Evolutionary conservation across 129 eudicot species (phyloP), one percentile per base, ranked within the genome.

Genomic region (Kitagawia praeruptora): DNA sequence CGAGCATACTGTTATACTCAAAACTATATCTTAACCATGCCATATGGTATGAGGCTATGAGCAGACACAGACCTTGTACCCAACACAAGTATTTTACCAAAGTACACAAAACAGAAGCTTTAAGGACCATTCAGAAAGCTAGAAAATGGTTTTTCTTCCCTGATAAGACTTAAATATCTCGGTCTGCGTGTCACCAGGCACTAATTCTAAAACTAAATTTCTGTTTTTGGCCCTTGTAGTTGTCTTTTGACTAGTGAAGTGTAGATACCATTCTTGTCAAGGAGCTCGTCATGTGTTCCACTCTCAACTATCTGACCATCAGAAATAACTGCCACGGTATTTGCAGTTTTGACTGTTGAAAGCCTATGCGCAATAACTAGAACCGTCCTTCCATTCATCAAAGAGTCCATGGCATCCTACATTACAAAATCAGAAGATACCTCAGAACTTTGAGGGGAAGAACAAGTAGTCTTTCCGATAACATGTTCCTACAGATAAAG

Each of bases 351-450:
- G 44, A 90, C 94, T 0, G 94, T 90, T 39, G 91, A 90, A 58
- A 90, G 91, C 85, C 94, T 82, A 73, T 90, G 94, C 2, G 94
- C 94, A 79, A 90, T 90, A 28, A 90, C 94, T 45, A 90, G 87
- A 39, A 90, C 91, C 14, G 91, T 90, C 84, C 91, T 87, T 23
- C 94, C 94, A 75, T 85, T 81, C 93, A 89, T 89, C 78, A 89
- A 79, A 39, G 88, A 86, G 45, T 90, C 94, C 94, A 90, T 87
- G 34, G 94, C 94, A 79, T 90, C 91, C 91, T 91, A 25, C 41
- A 58, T 38, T 80, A 49, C 77, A 80, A 16, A 7, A 53, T 53
- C 47, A 79, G 8, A 37, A 34, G 13, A 38, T 0, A 5, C 4
- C 25, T 39, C 4, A 74, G 47, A 74, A 74, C 8, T 44, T 40